phyloP scores from a whole-genome alignment of 2,329 filamentous ascomycete species.

The Calonectria honghensis region DNA sequence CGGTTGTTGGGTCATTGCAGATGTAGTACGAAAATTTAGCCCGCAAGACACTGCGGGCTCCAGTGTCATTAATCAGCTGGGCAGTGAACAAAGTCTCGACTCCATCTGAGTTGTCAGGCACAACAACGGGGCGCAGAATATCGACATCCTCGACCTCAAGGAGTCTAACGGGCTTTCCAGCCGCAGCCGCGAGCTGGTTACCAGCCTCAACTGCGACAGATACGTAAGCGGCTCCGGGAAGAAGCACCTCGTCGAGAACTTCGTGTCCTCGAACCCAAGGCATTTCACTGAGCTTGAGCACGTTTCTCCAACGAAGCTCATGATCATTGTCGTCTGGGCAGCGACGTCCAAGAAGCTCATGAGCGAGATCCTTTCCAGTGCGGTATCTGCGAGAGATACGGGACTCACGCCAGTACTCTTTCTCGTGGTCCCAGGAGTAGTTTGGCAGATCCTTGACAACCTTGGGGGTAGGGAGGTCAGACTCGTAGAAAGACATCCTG shows the following conservation, averaged over 20 bases:
- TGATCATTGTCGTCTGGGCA: slow-evolving; percentile 34
- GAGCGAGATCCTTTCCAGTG: slow-evolving; percentile 28
- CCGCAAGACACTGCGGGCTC: slow-evolving; percentile 28
- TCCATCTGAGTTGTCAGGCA: slow-evolving; percentile 40
- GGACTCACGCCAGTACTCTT: slow-evolving; percentile 19
- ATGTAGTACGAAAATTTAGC: slow-evolving; percentile 41
- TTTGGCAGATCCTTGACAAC: slow-evolving; percentile 14
- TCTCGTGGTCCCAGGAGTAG: slow-evolving; percentile 19
- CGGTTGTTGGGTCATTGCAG: slow-evolving; percentile 34
- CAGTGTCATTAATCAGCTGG: slow-evolving; percentile 6
- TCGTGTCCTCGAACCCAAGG: slow-evolving; percentile 35
- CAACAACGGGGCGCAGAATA: slow-evolving; percentile 39
- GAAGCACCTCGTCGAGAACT: slow-evolving; percentile 35
- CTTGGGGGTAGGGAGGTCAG: not conserved
- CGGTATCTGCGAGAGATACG: slow-evolving; percentile 33
- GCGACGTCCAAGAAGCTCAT: slow-evolving; percentile 36
- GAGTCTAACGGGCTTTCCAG: slow-evolving; percentile 15
- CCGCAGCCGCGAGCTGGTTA: slow-evolving; percentile 28
- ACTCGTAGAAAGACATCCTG: slow-evolving; percentile 22
- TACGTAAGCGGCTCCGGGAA: slow-evolving; percentile 38
- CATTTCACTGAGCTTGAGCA: slow-evolving; percentile 37
- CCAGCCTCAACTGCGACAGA: slow-evolving; percentile 37
- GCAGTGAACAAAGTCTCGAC: slow-evolving; percentile 41
- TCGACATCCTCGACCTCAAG: slow-evolving; percentile 42
- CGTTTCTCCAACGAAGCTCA: slow-evolving; percentile 37